Evolutionary conservation across 148 eudicot species (phyloP), one percentile per base, ranked within the genome.

Genomic region (Chenopodium suecicum): DNA sequence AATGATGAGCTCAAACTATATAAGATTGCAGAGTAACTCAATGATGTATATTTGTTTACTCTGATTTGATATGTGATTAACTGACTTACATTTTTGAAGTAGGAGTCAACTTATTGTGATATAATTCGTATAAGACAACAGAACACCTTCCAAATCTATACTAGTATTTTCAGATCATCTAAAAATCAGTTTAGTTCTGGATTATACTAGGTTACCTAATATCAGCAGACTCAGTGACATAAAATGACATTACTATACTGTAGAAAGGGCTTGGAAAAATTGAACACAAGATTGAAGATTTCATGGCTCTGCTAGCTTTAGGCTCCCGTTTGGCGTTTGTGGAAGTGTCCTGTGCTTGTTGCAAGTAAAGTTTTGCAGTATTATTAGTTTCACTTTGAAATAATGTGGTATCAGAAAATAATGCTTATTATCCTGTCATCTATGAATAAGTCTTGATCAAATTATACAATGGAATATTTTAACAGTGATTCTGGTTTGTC

Each of bases 401-500:
- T 27, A 41, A 76, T n/a, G 44, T 22, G 25, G 71, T 31, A 44
- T 31, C 63, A 13, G 62, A 32, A 76, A 54, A 29, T 67, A 27
- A 19, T 74, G 22, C n/a, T 34, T 58, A 44, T 71, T 31, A 34
- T 66, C 74, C 46, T 65, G 58, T 74, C 73, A 73, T 81, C 47
- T 46, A 74, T 73, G 77, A 60, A 69, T 66, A 41, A 58, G 79
- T 79, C 62, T 34, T 73, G 22, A n/a, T 52, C 70, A 68, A 80
- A 73, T 73, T 80, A 77, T 83, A 27, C 27, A 34, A 83, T 60
- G 81, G 86, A 83, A 87, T 87, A 74, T 78, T 74, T 87, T 58
- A 66, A 62, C 65, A 84, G 64, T 80, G 86, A 82, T 85, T 63
- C 82, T 74, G 20, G 73, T 78, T 80, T 83, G 82, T 82, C 54